A percentile compares a stretch with the other conserved stretches of the same genome.
Evolutionary conservation across 768 basidiomycete genomes (phyloP).

Genomic region (Mycena sanguinolenta): DNA sequence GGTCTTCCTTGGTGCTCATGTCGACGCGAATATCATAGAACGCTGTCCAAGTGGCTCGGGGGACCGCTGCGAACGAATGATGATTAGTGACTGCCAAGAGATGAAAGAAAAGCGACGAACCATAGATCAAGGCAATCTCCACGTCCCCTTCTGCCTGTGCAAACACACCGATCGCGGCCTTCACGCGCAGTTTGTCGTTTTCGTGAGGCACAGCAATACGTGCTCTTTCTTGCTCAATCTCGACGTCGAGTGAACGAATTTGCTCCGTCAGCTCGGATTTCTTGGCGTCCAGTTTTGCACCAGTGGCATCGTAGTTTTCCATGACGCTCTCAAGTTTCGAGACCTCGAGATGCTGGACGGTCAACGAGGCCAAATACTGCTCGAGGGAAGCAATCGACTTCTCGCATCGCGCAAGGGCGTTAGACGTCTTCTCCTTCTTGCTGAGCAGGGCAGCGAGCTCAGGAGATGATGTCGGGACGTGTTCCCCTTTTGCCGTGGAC

Average conservation of each 20-base stretch:
- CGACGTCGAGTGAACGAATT: conserved; percentile 31
- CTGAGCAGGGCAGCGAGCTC: conserved; percentile 7
- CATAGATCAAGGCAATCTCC: conserved; percentile 41
- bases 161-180: conserved; percentile 39
- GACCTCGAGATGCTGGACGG: conserved; percentile 35
- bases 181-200: conserved; percentile 30
- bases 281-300: conserved; percentile 29
- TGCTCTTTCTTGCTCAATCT: conserved; percentile 23
- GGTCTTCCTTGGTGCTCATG: conserved; percentile 33
- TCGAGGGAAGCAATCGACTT: conserved; percentile 36
- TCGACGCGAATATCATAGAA: conserved; percentile 42
- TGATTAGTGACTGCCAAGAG: background rate
- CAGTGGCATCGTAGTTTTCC: conserved; percentile 36
- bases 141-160: conserved; percentile 38
- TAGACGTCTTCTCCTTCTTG: conserved; percentile 10
- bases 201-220: conserved; percentile 21
- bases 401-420: conserved; percentile 36
- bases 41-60: conserved; percentile 36
- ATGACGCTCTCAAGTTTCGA: conserved; percentile 34
- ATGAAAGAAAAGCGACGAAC: conserved; percentile 22
- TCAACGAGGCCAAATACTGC: conserved; percentile 34
- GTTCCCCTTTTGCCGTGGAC: conserved; percentile 17
- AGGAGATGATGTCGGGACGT: conserved; percentile 18
- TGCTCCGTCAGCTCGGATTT: conserved; percentile 33
- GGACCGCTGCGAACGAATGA: conserved; percentile 29